Conservation (phyloP, 2,329 filamentous ascomycete genomes). For the Dryadomyces quercus-mongolicae region DNA sequence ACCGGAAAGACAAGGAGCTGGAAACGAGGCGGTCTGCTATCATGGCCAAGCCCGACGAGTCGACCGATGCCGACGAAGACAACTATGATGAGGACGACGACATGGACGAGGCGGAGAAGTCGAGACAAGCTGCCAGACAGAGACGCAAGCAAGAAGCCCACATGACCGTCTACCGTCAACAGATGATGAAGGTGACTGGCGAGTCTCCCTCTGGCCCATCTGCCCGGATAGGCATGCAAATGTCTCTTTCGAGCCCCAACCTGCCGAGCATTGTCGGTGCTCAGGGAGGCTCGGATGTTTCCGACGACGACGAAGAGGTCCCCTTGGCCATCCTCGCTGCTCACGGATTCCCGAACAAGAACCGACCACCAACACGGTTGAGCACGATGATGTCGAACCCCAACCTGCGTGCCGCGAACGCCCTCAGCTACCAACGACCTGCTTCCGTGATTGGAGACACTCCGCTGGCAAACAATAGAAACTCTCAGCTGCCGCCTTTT, state of each 20-base stretch:
- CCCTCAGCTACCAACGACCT: slow-evolving; percentile 35
- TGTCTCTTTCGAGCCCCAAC: slow-evolving; percentile 52
- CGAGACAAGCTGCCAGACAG: slow-evolving; percentile 60
- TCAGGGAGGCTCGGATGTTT: slow-evolving; percentile 33
- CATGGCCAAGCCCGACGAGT: slow-evolving; percentile 34
- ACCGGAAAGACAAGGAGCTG: slow-evolving; percentile 62
- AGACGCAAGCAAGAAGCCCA: slow-evolving; percentile 82
- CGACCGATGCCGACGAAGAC: slow-evolving; percentile 42
- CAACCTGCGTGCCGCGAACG: slow-evolving; percentile 48
- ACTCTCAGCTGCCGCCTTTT: slow-evolving; percentile 60
- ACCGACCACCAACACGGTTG: slow-evolving; percentile 59
- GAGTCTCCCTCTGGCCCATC: slow-evolving; percentile 39
- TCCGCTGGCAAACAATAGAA: slow-evolving; percentile 16
- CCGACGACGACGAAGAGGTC: slow-evolving; percentile 77
- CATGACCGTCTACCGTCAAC: slow-evolving; percentile 78
- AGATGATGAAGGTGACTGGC: slow-evolving; percentile 94
- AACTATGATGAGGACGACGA: slow-evolving; percentile 60
- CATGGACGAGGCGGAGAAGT: slow-evolving; percentile 69
- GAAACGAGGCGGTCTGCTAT: slow-evolving; percentile 28
- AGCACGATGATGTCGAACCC: slow-evolving; percentile 56
- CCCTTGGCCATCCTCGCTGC: slow-evolving; percentile 77
- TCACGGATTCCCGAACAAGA: slow-evolving; percentile 75
- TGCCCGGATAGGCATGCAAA: slow-evolving; percentile 41
- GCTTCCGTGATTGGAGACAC: slow-evolving; percentile 46
- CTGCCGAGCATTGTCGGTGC: slow-evolving; percentile 28